A percentile compares a stretch with the other conserved stretches of the same genome.
phyloP scores from a whole-genome alignment of 1,284 basidiomycete genomes.

The Apiotrichum sp. region DNA sequence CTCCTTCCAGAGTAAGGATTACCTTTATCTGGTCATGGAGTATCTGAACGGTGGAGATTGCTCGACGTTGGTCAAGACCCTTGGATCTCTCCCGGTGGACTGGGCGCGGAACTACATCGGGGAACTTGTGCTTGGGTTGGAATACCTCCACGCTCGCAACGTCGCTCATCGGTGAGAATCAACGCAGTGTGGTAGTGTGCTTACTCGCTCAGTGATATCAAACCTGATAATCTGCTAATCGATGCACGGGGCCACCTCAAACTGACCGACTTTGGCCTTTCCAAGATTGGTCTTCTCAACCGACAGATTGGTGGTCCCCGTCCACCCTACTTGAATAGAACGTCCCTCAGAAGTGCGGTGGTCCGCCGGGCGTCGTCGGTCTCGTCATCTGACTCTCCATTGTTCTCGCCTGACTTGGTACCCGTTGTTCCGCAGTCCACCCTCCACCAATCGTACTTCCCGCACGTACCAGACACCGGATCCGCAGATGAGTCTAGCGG shows the following conservation, averaged over 20 bases:
- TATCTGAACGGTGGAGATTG: conserved; percentile 97
- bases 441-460: conserved; percentile 63
- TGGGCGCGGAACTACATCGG: conserved; percentile 97
- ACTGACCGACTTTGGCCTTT: conserved; percentile 95
- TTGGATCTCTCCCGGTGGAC: conserved; percentile 89
- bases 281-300: conserved; percentile 91
- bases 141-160: conserved; percentile 88
- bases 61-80: conserved; percentile 87
- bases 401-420: conserved; percentile 46
- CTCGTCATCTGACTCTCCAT: conserved; percentile 54
- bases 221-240: conserved; percentile 96
- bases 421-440: conserved; percentile 52
- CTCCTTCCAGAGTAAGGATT: conserved; percentile 96
- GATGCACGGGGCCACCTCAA: conserved; percentile 94
- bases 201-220: conserved; percentile 70
- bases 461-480: conserved; percentile 25
- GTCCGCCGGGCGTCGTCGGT: conserved; percentile 54
- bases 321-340: conserved; percentile 51
- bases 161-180: conserved; percentile 86
- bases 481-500: conserved; percentile 76
- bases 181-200: neutral
- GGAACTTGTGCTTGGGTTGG: conserved; percentile 88
- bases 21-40: conserved; percentile 98
- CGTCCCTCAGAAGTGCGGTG: conserved; percentile 31
- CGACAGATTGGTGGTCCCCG: conserved; percentile 76